Evolutionary conservation across 2,329 filamentous ascomycete species (phyloP).

Genomic region (Cercospora brassicicola): DNA sequence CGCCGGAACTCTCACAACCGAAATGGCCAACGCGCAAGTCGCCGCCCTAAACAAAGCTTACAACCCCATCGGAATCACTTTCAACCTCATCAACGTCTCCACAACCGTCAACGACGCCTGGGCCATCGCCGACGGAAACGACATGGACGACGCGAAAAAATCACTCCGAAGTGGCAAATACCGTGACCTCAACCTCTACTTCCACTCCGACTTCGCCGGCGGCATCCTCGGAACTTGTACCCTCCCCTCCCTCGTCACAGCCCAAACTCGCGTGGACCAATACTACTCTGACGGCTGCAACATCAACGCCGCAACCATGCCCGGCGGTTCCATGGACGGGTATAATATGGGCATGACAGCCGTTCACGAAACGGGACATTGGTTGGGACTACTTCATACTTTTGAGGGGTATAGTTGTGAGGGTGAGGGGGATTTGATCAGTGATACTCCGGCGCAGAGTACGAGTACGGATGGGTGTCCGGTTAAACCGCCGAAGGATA

Average conservation of each 20-base stretch:
- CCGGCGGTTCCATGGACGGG: constrained; percentile 50
- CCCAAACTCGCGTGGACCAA: constrained; percentile 33
- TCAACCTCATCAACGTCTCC: constrained; percentile 51
- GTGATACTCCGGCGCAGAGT: constrained; percentile 46
- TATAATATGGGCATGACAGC: constrained; percentile 53
- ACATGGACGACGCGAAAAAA: constrained; percentile 55
- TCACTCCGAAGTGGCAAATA: constrained; percentile 57
- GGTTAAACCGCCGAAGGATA: constrained; percentile 49
- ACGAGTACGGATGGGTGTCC: constrained; percentile 58
- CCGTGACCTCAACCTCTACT: constrained; percentile 59
- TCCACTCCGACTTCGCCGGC: constrained; percentile 55
- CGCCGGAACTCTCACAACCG: constrained; percentile 43
- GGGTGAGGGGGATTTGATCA: constrained; percentile 48
- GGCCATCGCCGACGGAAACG: constrained; percentile 50
- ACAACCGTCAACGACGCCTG: constrained; percentile 57
- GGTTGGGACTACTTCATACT: constrained; percentile 50
- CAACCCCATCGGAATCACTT: constrained; percentile 53
- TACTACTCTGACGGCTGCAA: constrained; percentile 60
- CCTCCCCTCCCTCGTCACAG: constrained; percentile 44
- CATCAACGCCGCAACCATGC: constrained; percentile 59
- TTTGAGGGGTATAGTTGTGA: constrained; percentile 50
- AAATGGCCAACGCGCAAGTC: constrained; percentile 44
- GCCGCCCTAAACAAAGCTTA: constrained; percentile 47
- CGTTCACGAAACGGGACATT: constrained; percentile 52
- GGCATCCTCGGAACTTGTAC: constrained; percentile 58